phyloP scores from a whole-genome alignment of 345 rosid genomes.

The Hevea brasiliensis region DNA sequence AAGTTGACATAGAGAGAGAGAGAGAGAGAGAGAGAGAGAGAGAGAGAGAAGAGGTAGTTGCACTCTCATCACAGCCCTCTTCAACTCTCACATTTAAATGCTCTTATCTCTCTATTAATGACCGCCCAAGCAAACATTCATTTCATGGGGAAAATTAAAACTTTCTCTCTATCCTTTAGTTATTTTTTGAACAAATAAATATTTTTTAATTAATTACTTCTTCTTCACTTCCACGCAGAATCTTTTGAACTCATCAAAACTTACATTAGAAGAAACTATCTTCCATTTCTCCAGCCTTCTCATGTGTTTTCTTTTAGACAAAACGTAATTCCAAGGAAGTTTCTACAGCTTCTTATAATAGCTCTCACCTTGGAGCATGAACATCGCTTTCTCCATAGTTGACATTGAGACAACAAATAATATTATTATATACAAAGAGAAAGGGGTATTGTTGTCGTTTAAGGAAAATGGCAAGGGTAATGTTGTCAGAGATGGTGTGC shows the following conservation, averaged over 20 bases:
- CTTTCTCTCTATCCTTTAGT: background rate
- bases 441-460: background rate
- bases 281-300: constrained; percentile 16
- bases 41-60: constrained; percentile 32
- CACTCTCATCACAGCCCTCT: constrained; percentile 24
- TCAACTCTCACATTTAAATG: constrained; percentile 34
- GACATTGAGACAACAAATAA: constrained; percentile 29
- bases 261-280: constrained; percentile 4
- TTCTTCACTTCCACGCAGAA: constrained; percentile 20
- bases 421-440: background rate
- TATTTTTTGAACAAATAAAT: too few relatives aligned
- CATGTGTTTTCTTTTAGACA: constrained; percentile 11
- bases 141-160: constrained; percentile 27
- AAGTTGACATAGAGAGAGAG: constrained; percentile 4
- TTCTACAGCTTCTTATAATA: constrained; percentile 23
- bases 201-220: too few relatives aligned
- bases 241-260: constrained; percentile 33
- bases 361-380: constrained; percentile 19
- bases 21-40: too few relatives aligned
- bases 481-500: too few relatives aligned
- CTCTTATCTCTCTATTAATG: constrained; percentile 24
- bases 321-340: constrained; percentile 42
- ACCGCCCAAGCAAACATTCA: constrained; percentile 49
- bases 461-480: background rate
- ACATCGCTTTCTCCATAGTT: constrained; percentile 32